These are phyloP conservation scores for Hexamita inflata DNA, from an alignment of 208 protist genomes.

Conservation along the genomic window DNA sequence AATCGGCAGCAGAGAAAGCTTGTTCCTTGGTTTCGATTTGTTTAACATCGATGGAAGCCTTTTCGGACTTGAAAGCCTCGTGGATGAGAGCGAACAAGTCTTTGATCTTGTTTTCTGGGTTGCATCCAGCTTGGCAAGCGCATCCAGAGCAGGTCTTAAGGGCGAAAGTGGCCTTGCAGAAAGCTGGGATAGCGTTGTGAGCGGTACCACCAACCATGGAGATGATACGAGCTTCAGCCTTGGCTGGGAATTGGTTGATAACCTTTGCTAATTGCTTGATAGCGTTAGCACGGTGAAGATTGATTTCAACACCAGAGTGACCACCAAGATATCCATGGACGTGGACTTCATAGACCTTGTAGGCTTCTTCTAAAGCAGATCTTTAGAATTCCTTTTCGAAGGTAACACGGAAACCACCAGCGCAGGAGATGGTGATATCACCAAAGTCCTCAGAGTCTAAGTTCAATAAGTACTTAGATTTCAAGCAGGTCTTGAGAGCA, in stretches of 20 bases:
- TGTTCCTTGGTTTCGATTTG: neutral
- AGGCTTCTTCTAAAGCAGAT: neutral
- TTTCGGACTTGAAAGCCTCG: neutral
- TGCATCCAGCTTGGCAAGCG: neutral
- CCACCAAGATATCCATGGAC: slow-evolving; percentile 24
- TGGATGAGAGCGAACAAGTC: neutral
- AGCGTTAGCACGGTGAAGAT: slow-evolving; percentile 29
- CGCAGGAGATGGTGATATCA: slow-evolving; percentile 32
- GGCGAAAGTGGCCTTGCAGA: neutral
- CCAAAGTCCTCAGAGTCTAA: slow-evolving; percentile 35
- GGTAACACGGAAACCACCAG: slow-evolving; percentile 28
- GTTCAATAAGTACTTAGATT: slow-evolving; percentile 38
- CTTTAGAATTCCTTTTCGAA: slow-evolving; percentile 9
- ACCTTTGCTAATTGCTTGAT: slow-evolving; percentile 27
- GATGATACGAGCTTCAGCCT: neutral
- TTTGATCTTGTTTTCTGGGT: neutral
- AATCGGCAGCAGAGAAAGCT: neutral
- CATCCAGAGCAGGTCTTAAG: no score
- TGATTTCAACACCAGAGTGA: slow-evolving; percentile 38
- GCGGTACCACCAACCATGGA: slow-evolving; percentile 19
- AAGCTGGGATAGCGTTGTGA: slow-evolving; percentile 31
- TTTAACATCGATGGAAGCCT: neutral
- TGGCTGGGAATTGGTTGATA: neutral
- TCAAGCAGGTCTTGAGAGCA: slow-evolving; percentile 15
- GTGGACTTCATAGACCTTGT: neutral